phyloP scores from a whole-genome alignment of 106 monocot species.

The Acorus gramineus region DNA sequence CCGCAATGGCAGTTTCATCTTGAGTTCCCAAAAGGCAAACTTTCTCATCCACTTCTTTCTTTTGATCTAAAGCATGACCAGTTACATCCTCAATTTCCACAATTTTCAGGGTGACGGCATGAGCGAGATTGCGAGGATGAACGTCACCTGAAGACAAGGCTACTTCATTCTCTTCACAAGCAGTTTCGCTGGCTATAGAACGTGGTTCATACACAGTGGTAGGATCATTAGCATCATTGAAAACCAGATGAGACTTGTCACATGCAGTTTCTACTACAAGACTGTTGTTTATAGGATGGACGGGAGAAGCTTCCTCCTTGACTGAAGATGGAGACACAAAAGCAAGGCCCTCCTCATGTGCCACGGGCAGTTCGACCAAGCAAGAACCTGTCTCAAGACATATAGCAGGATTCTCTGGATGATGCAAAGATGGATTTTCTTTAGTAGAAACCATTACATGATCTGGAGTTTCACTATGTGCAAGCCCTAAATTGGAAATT shows the following conservation, averaged over 20 bases:
- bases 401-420: too few species aligned
- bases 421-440: constrained; percentile 3
- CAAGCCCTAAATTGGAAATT: too few species aligned
- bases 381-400: too few species aligned
- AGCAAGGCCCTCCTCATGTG: too few species aligned
- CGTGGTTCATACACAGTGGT: not conserved
- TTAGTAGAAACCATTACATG: too few species aligned
- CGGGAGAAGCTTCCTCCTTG: too few species aligned
- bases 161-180: constrained; percentile 8
- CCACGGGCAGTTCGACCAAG: too few species aligned
- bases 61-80: constrained; percentile 3
- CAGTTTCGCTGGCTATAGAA: constrained; percentile 3
- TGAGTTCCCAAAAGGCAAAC: not conserved
- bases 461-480: too few species aligned
- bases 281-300: too few species aligned
- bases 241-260: not conserved
- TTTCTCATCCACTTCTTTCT: not conserved
- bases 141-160: not conserved
- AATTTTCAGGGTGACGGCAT: constrained; percentile 3
- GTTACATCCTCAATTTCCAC: not conserved
- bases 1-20: constrained; percentile 3
- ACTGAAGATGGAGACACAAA: too few species aligned
- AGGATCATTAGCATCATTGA: constrained; percentile 1
- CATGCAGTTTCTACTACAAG: not conserved
- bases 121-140: constrained; percentile 1